phyloP scores from a whole-genome alignment of 2,329 filamentous ascomycete species.

The Dactylonectria macrodidyma region DNA sequence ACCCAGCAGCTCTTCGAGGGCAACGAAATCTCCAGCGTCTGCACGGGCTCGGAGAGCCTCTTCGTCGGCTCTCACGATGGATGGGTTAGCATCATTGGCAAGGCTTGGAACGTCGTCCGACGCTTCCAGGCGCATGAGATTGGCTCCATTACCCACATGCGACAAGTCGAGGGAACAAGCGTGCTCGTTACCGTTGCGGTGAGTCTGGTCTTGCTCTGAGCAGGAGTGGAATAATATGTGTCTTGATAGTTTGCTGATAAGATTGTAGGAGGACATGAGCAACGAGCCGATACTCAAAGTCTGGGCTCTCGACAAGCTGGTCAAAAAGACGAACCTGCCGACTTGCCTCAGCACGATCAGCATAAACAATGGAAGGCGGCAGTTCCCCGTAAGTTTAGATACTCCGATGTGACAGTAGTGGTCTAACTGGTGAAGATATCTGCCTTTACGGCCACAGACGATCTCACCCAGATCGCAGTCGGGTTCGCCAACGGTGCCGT shows the following conservation, averaged over 20 bases:
- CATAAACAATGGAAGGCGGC: slow-evolving; percentile 91
- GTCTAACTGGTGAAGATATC: slow-evolving; percentile 72
- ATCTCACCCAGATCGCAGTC: slow-evolving; percentile 92
- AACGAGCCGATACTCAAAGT: slow-evolving; percentile 93
- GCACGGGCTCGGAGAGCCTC: slow-evolving; percentile 89
- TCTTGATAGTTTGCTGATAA: slow-evolving; percentile 26
- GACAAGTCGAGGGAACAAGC: slow-evolving; percentile 89
- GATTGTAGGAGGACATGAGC: slow-evolving; percentile 81
- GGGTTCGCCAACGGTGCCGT: slow-evolving; percentile 97
- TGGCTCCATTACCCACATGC: slow-evolving; percentile 89
- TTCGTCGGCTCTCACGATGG: slow-evolving; percentile 92
- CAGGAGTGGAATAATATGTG: background rate
- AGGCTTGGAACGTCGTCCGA: slow-evolving; percentile 87
- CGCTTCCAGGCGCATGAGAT: slow-evolving; percentile 89
- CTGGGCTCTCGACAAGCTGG: slow-evolving; percentile 95
- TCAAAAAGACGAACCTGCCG: slow-evolving; percentile 93
- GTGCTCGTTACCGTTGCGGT: slow-evolving; percentile 86
- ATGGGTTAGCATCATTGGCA: slow-evolving; percentile 87
- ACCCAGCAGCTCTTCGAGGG: slow-evolving; percentile 85
- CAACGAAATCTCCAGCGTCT: slow-evolving; percentile 86
- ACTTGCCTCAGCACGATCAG: slow-evolving; percentile 88
- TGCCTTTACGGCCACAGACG: slow-evolving; percentile 88
- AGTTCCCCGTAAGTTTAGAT: slow-evolving; percentile 80
- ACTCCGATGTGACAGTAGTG: rapidly evolving
- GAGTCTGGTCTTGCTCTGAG: slow-evolving; percentile 41